These are phyloP conservation scores for Mycena olivaceomarginata DNA, from an alignment of 768 basidiomycete genomes.

Conservation along the genomic window DNA sequence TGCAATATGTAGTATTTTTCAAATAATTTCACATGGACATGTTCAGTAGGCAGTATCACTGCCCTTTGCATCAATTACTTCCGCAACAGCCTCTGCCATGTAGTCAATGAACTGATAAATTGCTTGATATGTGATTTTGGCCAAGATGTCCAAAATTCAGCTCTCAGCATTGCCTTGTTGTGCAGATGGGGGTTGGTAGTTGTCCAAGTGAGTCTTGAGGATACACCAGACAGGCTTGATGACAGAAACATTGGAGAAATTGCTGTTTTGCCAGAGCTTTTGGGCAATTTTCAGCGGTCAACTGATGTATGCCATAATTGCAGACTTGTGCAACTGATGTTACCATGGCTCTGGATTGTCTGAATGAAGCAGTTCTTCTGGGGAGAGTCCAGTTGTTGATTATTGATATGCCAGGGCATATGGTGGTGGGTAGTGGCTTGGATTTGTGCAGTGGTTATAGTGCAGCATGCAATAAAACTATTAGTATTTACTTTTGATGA, in stretches of 20 bases:
- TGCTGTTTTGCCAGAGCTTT: neutral
- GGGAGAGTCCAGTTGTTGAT: slow-evolving; percentile 1
- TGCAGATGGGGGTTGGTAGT: neutral
- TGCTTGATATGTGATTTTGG: slow-evolving; percentile 5
- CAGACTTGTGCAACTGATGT: neutral
- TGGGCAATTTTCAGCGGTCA: too few relatives aligned
- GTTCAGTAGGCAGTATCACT: too few relatives aligned
- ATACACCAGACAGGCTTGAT: slow-evolving; percentile 7
- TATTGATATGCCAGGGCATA: neutral
- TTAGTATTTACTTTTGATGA: too few relatives aligned
- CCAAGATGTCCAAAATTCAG: slow-evolving; percentile 2
- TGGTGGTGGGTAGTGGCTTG: too few relatives aligned
- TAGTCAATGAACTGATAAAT: slow-evolving; percentile 6
- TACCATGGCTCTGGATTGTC: slow-evolving; percentile 2
- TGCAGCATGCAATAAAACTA: too few relatives aligned
- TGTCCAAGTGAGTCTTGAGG: slow-evolving; percentile 5
- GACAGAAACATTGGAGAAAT: slow-evolving; percentile 1
- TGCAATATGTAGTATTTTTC: too few relatives aligned
- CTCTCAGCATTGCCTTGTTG: slow-evolving; percentile 1
- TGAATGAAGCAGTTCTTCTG: slow-evolving; percentile 6
- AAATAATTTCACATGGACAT: too few relatives aligned
- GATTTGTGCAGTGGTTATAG: too few relatives aligned
- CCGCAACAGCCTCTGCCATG: neutral
- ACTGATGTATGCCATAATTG: slow-evolving; percentile 1
- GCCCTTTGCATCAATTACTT: too few relatives aligned